These are phyloP conservation scores for Pseudogymnoascus sp. DNA, from an alignment of 2,329 filamentous ascomycete genomes.

Conservation along the genomic window DNA sequence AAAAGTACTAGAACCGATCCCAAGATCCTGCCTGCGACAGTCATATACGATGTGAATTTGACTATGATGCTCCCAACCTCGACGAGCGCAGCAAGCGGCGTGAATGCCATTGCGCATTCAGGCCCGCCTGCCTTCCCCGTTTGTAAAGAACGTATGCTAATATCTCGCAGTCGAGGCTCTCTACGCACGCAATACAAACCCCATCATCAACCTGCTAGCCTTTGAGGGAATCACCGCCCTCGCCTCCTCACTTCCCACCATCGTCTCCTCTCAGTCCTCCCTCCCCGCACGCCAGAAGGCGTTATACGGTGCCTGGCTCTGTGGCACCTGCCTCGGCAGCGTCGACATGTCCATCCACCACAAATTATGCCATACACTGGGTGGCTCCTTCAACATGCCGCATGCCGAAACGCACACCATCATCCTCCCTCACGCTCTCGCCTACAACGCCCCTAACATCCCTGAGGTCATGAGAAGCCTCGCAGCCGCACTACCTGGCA, in stretches of 20 bases:
- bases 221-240: conserved; percentile 48
- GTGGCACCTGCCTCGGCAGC: conserved; percentile 50
- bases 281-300: conserved; percentile 42
- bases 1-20: conserved; percentile 51
- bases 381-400: conserved; percentile 54
- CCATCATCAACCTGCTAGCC: conserved; percentile 49
- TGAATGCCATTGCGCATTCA: conserved; percentile 56
- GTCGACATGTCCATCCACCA: conserved; percentile 59
- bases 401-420: conserved; percentile 59
- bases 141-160: too few species aligned
- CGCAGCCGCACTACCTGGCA: conserved; percentile 45
- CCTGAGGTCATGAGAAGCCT: conserved; percentile 44
- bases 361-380: conserved; percentile 58
- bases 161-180: conserved; percentile 46
- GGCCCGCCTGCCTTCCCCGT: too few species aligned
- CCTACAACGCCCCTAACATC: conserved; percentile 51
- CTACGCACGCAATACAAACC: conserved; percentile 54
- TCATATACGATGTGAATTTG: conserved; percentile 58
- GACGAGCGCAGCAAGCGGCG: conserved; percentile 49
- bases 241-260: conserved; percentile 43
- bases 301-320: conserved; percentile 58
- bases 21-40: conserved; percentile 50
- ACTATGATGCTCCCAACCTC: conserved; percentile 48
- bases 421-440: conserved; percentile 53
- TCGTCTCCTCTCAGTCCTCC: conserved; percentile 39